phyloP scores from a whole-genome alignment of 768 basidiomycete species.

The Leccinum sublutescens region DNA sequence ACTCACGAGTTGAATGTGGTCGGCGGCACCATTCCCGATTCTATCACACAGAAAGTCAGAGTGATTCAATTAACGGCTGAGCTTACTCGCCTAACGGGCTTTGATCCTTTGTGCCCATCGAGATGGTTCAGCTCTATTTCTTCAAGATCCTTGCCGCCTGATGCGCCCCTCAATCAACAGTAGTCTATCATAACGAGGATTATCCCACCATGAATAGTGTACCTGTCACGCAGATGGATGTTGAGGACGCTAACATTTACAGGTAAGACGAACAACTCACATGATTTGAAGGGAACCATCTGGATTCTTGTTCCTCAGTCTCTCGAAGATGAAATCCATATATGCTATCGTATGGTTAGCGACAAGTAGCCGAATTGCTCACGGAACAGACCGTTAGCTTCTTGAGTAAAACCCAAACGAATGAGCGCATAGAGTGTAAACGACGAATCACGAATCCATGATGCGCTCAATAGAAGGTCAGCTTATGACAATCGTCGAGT shows the following conservation, averaged over 20 bases:
- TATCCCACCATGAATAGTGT: constrained; percentile 80
- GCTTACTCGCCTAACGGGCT: constrained; percentile 60
- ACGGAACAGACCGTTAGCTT: constrained; percentile 69
- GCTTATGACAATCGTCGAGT: neutral
- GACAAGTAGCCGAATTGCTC: neutral
- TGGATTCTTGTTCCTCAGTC: constrained; percentile 77
- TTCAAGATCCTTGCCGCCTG: constrained; percentile 75
- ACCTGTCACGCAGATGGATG: constrained; percentile 33
- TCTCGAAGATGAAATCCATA: constrained; percentile 88
- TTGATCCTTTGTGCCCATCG: constrained; percentile 84
- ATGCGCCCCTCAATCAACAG: neutral
- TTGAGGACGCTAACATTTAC: neutral
- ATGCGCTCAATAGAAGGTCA: constrained; percentile 46
- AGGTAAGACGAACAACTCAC: constrained; percentile 35
- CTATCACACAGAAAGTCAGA: constrained; percentile 28
- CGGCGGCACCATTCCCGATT: constrained; percentile 95
- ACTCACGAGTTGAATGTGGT: constrained; percentile 82
- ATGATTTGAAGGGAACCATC: constrained; percentile 95
- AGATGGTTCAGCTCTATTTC: constrained; percentile 84
- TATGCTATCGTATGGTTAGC: constrained; percentile 49
- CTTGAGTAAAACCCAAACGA: constrained; percentile 89
- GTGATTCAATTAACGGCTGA: neutral
- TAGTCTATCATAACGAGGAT: neutral
- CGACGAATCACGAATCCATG: constrained; percentile 94
- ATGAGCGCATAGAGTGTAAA: constrained; percentile 96